Base-by-base conservation (phyloP, 2,329 filamentous ascomycete genomes). In the Aspergillus costaricaensis region DNA sequence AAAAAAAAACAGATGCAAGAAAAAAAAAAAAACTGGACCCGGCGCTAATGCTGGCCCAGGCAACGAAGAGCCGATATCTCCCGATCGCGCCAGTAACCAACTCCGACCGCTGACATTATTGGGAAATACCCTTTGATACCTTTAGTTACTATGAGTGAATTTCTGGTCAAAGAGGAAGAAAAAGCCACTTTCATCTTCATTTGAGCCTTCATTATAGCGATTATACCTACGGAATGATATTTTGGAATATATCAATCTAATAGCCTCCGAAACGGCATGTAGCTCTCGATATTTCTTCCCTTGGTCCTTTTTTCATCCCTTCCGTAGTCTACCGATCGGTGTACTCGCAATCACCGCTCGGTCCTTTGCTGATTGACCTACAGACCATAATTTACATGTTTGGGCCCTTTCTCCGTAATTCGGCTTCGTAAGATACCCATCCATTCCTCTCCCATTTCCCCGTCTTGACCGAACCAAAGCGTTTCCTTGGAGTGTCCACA, bases 11-110 rank as follows among this genome's bases (percentile, higher is more conserved):
- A 39, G 36, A 30, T 17, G 23, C 32, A 51, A 41, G 19, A n/a
- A 55, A 39, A 54, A 58, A 49, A 57, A 57, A 62, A 64, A 66
- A 66, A 61, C 39, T 60, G 61, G 65, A 55, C 47, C 63, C 62
- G 63, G 56, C 68, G 67, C 65, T 69, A 68, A 61, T 49, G 59
- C 61, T 63, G 67, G 63, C 62, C 65, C 64, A 64, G 68, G 65
- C 64, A 69, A 70, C 67, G 62, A 64, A 36, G 53, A 68, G 72
- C 74, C 74, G 75, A 75, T 68, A 73, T 76, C 70, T 76, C 74
- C 75, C 75, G 75, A 77, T 68, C 66, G 57, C 57, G 48, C 61
- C 62, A 67, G 61, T 70, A 66, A 58, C 59, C 56, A 39, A 58
- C 32, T 47, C 63, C 63, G 59, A 60, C 62, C 54, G 60, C 54